Conservation (phyloP, 192 early-diverging fungal genomes). For the Backusella macrospora region DNA sequence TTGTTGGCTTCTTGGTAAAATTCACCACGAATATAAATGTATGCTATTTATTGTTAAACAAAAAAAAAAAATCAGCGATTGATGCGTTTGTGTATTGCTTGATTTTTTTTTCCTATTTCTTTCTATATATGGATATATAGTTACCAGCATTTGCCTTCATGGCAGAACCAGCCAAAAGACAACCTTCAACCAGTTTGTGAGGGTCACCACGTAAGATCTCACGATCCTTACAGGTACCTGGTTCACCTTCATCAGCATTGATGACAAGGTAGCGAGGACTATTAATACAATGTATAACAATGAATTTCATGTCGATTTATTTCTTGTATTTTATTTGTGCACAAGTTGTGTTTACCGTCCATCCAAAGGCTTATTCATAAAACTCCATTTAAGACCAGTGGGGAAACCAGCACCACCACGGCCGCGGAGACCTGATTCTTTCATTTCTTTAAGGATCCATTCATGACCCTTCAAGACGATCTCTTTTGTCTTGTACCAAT, state of each 20-base stretch:
- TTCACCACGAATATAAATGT: conserved; percentile 98
- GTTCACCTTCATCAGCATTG: conserved; percentile 99
- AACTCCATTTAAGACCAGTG: conserved; percentile 97
- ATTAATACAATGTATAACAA: conserved; percentile 4
- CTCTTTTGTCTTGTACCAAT: conserved; percentile 99
- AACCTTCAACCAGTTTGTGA: conserved; percentile 98
- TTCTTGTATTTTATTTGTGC: too few species aligned
- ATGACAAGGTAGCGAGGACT: conserved; percentile 94
- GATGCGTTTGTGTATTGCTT: conserved; percentile 56
- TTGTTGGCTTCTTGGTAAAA: conserved; percentile 97
- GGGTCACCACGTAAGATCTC: conserved; percentile 67
- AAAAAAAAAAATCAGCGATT: conserved; percentile 61
- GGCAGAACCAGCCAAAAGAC: conserved; percentile 91
- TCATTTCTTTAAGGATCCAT: conserved; percentile 98
- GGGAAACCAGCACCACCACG: conserved; percentile 99
- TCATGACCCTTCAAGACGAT: conserved; percentile 93
- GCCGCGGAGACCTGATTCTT: conserved; percentile 88
- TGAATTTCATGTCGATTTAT: not conserved
- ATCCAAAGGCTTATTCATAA: conserved; percentile 95
- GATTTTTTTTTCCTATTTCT: conserved; percentile 52
- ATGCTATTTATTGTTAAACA: conserved; percentile 58
- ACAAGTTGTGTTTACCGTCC: conserved; percentile 52
- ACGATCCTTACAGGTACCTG: conserved; percentile 98
- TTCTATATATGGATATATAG: conserved; percentile 77
- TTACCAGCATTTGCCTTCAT: conserved; percentile 92